Evolutionary conservation across 140 eudicot species (phyloP).

Genomic region (Cichorium intybus): DNA sequence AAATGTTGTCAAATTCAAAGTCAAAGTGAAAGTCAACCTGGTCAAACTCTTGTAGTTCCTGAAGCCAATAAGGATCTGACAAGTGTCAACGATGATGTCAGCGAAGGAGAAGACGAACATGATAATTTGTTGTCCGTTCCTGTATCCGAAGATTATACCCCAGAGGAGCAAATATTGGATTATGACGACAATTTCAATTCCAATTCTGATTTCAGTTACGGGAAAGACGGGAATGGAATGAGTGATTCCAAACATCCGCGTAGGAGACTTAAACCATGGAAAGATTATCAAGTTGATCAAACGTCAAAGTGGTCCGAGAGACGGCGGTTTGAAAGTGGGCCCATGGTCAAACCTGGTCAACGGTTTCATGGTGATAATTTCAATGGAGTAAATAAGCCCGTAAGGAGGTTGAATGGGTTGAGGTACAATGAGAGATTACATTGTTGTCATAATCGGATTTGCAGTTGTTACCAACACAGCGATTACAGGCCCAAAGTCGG

Average conservation of each 20-base stretch:
- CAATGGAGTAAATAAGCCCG: constrained; percentile 53
- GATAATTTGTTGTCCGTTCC: constrained; percentile 47
- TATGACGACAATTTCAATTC: constrained; percentile 34
- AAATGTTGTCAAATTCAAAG: constrained; percentile 27
- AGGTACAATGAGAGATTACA: constrained; percentile 48
- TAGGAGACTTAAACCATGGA: constrained; percentile 49
- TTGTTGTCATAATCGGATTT: constrained; percentile 43
- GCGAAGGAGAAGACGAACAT: constrained; percentile 45
- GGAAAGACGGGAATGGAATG: constrained; percentile 37
- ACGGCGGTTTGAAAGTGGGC: constrained; percentile 51
- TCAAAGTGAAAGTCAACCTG: constrained; percentile 36
- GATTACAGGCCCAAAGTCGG: constrained; percentile 65
- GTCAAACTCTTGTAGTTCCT: constrained; percentile 13
- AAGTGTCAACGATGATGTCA: constrained; percentile 20
- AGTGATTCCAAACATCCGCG: constrained; percentile 48
- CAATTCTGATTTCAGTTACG: constrained; percentile 17
- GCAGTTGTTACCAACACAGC: constrained; percentile 51
- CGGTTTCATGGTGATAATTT: constrained; percentile 47
- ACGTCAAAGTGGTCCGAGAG: constrained; percentile 55
- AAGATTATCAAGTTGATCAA: constrained; percentile 39
- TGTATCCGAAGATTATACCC: constrained; percentile 42
- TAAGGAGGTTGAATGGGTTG: constrained; percentile 51
- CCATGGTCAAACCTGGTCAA: constrained; percentile 39
- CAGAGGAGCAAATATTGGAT: constrained; percentile 28
- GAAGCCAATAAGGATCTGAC: constrained; percentile 35